Percentiles rank a stretch among this genome's conserved stretches.
phyloP scores from a whole-genome alignment of 257 asterid species.

The Solanum appendiculatum region DNA sequence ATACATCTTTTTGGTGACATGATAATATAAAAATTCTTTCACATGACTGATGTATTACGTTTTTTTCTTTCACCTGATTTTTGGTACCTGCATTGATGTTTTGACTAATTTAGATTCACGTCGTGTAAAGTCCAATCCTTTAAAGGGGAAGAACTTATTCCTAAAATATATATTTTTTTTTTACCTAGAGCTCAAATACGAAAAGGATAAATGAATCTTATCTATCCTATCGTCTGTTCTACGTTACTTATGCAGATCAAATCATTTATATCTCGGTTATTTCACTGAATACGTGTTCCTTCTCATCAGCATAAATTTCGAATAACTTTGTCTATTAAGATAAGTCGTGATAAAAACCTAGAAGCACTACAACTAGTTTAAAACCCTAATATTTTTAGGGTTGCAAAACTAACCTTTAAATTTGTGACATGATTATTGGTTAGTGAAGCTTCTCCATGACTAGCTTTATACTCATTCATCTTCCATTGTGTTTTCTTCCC shows the following conservation, averaged over 20 bases:
- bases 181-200: background rate
- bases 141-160: background rate
- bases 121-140: background rate
- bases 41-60: background rate
- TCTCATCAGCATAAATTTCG: too few species aligned
- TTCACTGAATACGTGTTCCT: too few species aligned
- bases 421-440: conserved; percentile 5
- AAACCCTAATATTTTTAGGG: background rate
- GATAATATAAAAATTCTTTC: background rate
- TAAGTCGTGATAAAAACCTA: background rate
- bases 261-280: too few species aligned
- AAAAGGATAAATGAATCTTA: background rate
- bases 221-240: too few species aligned
- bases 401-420: conserved; percentile 14
- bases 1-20: background rate
- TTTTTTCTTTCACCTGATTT: background rate
- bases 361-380: background rate
- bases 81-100: too few species aligned
- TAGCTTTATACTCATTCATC: conserved; percentile 54
- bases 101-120: background rate
- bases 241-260: too few species aligned
- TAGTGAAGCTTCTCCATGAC: conserved; percentile 5
- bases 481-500: conserved; percentile 55
- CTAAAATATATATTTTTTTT: background rate
- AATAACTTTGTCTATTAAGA: too few species aligned